Percentiles rank a stretch among this genome's conserved stretches.
phyloP scores from a whole-genome alignment of 371 early-diverging fungal species.

The Syncephalastrum racemosum region DNA sequence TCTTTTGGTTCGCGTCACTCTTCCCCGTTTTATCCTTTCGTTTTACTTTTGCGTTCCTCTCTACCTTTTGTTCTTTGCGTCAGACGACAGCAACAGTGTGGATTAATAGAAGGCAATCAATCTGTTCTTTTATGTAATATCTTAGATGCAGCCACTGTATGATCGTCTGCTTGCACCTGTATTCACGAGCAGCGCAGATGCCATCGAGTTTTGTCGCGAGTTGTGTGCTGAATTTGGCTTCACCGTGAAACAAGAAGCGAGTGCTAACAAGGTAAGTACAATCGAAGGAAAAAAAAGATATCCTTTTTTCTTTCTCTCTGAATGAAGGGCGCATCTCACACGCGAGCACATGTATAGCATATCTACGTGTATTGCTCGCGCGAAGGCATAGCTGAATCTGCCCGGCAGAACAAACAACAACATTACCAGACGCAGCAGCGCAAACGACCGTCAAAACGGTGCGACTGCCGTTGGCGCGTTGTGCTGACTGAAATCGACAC shows the following conservation, averaged over 20 bases:
- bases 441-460: slow-evolving; percentile 59
- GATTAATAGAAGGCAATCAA: background rate
- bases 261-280: slow-evolving; percentile 41
- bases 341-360: slow-evolving; percentile 33
- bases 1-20: background rate
- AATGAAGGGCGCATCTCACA: background rate
- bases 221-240: slow-evolving; percentile 42
- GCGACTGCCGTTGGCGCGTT: slow-evolving; percentile 68
- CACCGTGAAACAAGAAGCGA: slow-evolving; percentile 48
- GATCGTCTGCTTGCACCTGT: slow-evolving; percentile 32
- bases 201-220: slow-evolving; percentile 39
- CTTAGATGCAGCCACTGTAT: slow-evolving; percentile 42
- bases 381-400: slow-evolving; percentile 63
- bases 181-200: slow-evolving; percentile 34
- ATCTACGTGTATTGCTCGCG: slow-evolving; percentile 65
- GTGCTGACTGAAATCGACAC: slow-evolving; percentile 57
- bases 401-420: slow-evolving; percentile 43
- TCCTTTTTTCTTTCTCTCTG: background rate
- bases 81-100: background rate
- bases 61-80: background rate
- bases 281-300: slow-evolving; percentile 6
- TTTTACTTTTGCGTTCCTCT: slow-evolving; percentile 1
- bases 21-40: too few species aligned
- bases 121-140: background rate
- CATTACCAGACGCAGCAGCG: slow-evolving; percentile 35